Evolutionary conservation across 2,329 filamentous ascomycete species (phyloP), one percentile per base, ranked within the genome.

Genomic region (Akanthomyces uredinophilus): DNA sequence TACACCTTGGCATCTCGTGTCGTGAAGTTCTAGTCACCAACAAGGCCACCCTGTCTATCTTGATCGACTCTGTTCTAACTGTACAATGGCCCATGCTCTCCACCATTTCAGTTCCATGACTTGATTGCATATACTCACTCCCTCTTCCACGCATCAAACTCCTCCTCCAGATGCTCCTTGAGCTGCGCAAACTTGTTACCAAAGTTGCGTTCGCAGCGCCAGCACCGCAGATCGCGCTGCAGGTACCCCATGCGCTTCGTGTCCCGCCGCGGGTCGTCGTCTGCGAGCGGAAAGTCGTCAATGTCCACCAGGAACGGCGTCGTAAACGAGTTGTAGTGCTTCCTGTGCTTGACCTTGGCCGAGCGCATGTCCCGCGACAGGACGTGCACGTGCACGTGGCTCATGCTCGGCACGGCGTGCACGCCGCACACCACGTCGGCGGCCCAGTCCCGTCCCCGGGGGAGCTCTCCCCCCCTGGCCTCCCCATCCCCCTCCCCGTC

Each of bases 321-420:
- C 37, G 85, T 87, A 75, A 98, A 98, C 66, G 90, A 95, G 71
- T 95, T 91, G 76, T 97, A 98, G 76, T 98, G 95, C 73, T 92
- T 94, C 66, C 87, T 82, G 71, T 94, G 87, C 76, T 88, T 91
- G 74, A 97, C 67, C 51, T 81, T 82, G 13, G 84, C 81, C 43
- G 88, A 92, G 68, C 86, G 81, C 81, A 91, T 88, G 72, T 99
- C 95, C 20, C 85, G 80, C 44, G 90, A 91, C 62, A 98, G 76
- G 35, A 98, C 86, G 74, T 99, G 95, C 4, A 98, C 81, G 75
- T 99, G 95, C 60, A 98, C 72, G 73, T 98, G 92, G 65, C 85
- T 88, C 95, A 99, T 98, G 61, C 89, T 93, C 3, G 95, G 95
- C 67, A 88, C 86, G 3, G 91, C 89, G 76, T 99, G 95, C 8